Evolutionary conservation across 768 basidiomycete species (phyloP), one percentile per base, ranked within the genome.

Genomic region (Leccinellum luteum): DNA sequence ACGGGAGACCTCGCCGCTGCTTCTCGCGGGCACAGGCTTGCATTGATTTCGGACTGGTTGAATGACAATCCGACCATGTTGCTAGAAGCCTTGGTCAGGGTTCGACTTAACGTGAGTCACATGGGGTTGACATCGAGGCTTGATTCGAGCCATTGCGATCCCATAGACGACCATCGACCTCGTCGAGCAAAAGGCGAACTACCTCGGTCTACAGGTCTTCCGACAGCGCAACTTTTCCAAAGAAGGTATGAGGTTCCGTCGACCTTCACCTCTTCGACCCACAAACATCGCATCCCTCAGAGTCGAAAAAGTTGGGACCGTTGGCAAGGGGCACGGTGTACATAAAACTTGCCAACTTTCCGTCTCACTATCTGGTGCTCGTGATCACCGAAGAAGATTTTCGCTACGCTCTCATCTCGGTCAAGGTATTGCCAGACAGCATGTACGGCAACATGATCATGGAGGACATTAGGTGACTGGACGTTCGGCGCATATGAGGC

Each of bases 151-250:
- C 25, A 4, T 13, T 55, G 35, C 14, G 28, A 38, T 38, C 49
- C n/a, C 8, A n/a, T 61, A 95, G 94, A 92, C 92, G 6, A 92
- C 94, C 59, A 78, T 83, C 44, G 90, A 93, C 55, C 79, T 88
- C 15, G 83, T 87, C 10, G 92, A 94, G 69, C 88, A 90, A 69
- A 94, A 92, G 66, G 90, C 88, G n/a, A 83, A 78, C 60, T 88
- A 92, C 64, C 81, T 95, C 10, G 94, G 94, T n/a, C 73, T 94
- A 43, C 85, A 85, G 67, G 85, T 82, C 56, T 89, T 83, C 72
- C 83, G 85, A 15, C 72, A 78, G 25, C 83, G 91, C 34, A 87
- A 90, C 62, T 84, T 94, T 59, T 68, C 78, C 2, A 76, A 70
- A 34, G 83, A 87, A 65, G 90, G 91, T 90, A 48, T 9, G 65